These are phyloP conservation scores for Penicillium crystallinum DNA, from an alignment of 495 filamentous ascomycete species.

Conservation along the genomic window DNA sequence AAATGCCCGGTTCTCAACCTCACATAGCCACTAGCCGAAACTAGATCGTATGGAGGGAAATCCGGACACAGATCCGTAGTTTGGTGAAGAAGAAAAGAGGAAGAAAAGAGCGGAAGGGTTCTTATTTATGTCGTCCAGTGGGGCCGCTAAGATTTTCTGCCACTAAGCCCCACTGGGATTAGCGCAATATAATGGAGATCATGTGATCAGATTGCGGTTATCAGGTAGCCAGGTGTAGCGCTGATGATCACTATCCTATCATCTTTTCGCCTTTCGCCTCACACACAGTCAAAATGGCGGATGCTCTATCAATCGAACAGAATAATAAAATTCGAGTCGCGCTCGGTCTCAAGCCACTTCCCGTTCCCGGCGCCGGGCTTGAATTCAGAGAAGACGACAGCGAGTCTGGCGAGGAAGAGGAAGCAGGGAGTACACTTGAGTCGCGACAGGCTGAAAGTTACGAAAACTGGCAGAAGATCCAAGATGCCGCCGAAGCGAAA, in stretches of 20 bases:
- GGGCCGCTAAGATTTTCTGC: conserved; percentile 14
- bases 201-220: conserved; percentile 11
- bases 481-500: conserved; percentile 61
- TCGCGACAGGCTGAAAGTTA: conserved; percentile 70
- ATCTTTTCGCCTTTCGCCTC: neutral
- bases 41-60: conserved; percentile 55
- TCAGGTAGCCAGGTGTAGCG: conserved; percentile 3
- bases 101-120: conserved; percentile 22
- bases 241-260: neutral
- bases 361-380: conserved; percentile 58
- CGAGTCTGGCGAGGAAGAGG: conserved; percentile 52
- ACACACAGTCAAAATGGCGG: conserved; percentile 53
- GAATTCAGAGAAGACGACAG: conserved; percentile 53
- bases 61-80: conserved; percentile 78
- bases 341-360: conserved; percentile 85
- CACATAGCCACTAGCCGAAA: conserved; percentile 43
- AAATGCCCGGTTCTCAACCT: conserved; percentile 79
- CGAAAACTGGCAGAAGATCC: conserved; percentile 65
- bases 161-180: conserved; percentile 17
- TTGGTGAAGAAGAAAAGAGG: conserved; percentile 42
- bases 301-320: conserved; percentile 84
- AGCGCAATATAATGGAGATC: neutral
- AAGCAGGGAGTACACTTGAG: conserved; percentile 70
- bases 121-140: conserved; percentile 26
- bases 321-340: conserved; percentile 88